Percentiles rank a stretch among this genome's conserved stretches.
Conservation (phyloP, 768 basidiomycete genomes). For the Lentinula boryana region DNA sequence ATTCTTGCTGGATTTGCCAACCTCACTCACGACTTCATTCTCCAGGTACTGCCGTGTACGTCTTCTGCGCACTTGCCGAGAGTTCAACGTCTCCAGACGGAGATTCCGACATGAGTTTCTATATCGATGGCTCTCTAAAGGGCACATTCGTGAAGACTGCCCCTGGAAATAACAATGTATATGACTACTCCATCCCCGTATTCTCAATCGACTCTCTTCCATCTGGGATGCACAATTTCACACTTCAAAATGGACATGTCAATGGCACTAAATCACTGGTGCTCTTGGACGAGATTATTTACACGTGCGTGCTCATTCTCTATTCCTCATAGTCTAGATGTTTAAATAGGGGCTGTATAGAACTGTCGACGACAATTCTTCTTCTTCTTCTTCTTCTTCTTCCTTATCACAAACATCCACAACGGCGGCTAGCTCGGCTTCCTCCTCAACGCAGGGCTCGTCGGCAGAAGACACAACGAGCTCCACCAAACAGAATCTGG, state of each 20-base stretch:
- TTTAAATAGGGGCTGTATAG: background rate
- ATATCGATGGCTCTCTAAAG: slow-evolving; percentile 25
- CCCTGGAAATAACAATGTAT: slow-evolving; percentile 10
- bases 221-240: slow-evolving; percentile 19
- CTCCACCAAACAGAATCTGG: background rate
- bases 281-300: slow-evolving; percentile 23
- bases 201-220: slow-evolving; percentile 20
- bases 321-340: background rate
- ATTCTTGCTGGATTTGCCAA: background rate
- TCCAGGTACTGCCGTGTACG: slow-evolving; percentile 39
- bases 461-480: background rate
- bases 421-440: background rate
- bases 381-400: background rate
- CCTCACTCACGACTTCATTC: background rate
- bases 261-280: slow-evolving; percentile 17
- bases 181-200: slow-evolving; percentile 24
- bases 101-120: slow-evolving; percentile 26
- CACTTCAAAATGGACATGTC: slow-evolving; percentile 21
- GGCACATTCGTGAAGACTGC: slow-evolving; percentile 16
- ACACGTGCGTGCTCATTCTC: slow-evolving; percentile 16
- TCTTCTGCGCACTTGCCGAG: slow-evolving; percentile 30
- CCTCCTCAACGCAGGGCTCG: background rate
- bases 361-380: background rate
- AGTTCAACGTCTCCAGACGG: slow-evolving; percentile 17
- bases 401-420: background rate